Evolutionary conservation across 2,329 filamentous ascomycete species (phyloP), one percentile per base, ranked within the genome.

Genomic region (Cytospora piceicola): DNA sequence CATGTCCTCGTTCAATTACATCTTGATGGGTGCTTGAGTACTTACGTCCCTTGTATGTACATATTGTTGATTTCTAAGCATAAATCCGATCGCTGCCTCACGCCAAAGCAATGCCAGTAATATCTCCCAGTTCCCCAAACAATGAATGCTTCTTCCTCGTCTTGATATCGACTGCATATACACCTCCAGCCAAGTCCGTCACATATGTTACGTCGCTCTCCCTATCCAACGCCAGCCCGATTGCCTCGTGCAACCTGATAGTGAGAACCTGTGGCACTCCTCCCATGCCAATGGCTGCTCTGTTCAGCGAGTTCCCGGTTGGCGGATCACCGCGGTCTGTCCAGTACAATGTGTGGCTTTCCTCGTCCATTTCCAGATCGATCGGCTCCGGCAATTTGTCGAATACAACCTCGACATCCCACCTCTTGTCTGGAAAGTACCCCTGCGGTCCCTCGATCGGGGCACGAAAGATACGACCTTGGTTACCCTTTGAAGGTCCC

Each of bases 251-350:
- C 49, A 67, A 36, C 49, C 66, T 15, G 6, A 27, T 67, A 12
- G 66, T 61, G 32, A 67, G 34, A 6, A 67, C n/a, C 51, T 67
- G 62, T 55, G 58, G 54, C 30, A 62, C 36, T 2, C 65, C 63
- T 15, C 63, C 54, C 62, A 65, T 65, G 0, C 66, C 66, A 4
- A 67, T 39, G 1, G 66, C 63, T 36, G 75, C 75, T 7, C 77
- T 72, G 70, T 87, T 85, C 65, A 88, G 68, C 14, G 80, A 80
- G 70, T 85, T 87, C 0, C 86, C 86, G 11, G 74, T 71, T 0
- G 85, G 85, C 1, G 82, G 73, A 68, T 88, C 86, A 4, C 86
- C 87, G 0, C 86, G 77, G 68, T 88, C 86, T 0, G 86, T 87
- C 86, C 86, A 88, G 72, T 85, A 88, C 30, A 89, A 74, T 1